Conservation (phyloP, 2,329 filamentous ascomycete species). For the Ascochyta pisi region DNA sequence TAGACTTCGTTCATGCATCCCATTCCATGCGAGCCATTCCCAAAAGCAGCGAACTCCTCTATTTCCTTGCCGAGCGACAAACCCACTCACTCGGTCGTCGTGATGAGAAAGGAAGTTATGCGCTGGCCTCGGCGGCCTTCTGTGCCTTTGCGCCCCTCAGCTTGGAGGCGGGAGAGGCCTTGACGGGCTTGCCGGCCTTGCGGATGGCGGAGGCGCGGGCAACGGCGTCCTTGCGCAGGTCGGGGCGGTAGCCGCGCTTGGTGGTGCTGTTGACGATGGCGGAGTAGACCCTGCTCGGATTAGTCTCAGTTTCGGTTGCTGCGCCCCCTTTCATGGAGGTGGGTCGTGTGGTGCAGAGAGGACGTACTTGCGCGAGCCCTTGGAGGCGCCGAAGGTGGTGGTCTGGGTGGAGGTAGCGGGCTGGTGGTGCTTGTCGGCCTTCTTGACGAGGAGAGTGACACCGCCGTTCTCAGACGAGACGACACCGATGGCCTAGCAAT, state of each 20-base stretch:
- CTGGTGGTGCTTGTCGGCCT: conserved; percentile 72
- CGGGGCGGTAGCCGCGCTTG: conserved; percentile 79
- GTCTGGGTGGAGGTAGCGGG: conserved; percentile 72
- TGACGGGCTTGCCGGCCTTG: conserved; percentile 77
- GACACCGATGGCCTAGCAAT: conserved; percentile 78
- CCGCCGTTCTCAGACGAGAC: conserved; percentile 77
- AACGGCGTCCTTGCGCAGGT: conserved; percentile 69
- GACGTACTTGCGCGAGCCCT: conserved; percentile 80
- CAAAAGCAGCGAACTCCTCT: conserved; percentile 14
- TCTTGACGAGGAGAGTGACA: conserved; percentile 85
- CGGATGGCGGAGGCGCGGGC: conserved; percentile 87
- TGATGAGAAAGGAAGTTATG: conserved; percentile 26
- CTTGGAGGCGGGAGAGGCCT: conserved; percentile 77
- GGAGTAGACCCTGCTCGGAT: conserved; percentile 74
- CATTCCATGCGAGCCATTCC: conserved; percentile 16
- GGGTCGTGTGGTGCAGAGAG: neutral
- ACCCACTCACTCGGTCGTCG: neutral
- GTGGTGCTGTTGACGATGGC: conserved; percentile 81
- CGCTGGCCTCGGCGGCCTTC: conserved; percentile 61
- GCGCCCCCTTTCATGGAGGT: too few relatives aligned
- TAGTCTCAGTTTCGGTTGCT: too few relatives aligned
- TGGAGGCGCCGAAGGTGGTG: conserved; percentile 73
- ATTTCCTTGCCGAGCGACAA: neutral
- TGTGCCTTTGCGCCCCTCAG: conserved; percentile 79
- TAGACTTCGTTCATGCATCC: conserved; percentile 24